Conservation (phyloP, 305 asterid genomes). For the Fraxinus sp. region DNA sequence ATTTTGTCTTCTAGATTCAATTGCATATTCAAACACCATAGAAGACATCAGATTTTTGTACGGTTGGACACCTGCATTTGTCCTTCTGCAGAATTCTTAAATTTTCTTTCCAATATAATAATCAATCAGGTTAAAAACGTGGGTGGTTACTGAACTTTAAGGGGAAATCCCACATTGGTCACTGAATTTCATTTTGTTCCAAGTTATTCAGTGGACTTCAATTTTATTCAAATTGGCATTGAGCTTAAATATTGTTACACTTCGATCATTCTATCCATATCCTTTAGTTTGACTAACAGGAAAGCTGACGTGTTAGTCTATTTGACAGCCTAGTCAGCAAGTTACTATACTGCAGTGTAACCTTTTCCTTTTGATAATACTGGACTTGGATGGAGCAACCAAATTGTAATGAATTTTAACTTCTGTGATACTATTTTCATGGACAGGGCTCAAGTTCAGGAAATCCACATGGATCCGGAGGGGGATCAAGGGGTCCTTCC, state of each 20-base stretch:
- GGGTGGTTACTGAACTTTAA: neutral
- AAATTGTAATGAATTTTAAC: neutral
- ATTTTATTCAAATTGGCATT: neutral
- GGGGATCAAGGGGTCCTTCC: constrained; percentile 40
- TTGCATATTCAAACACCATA: neutral
- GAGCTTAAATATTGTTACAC: neutral
- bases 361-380: neutral
- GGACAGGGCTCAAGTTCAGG: constrained; percentile 57
- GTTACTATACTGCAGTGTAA: neutral
- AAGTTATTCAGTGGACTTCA: neutral
- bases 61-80: neutral
- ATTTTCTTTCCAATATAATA: neutral
- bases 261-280: neutral
- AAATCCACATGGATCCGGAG: constrained; percentile 32
- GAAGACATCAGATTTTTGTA: neutral
- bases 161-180: neutral
- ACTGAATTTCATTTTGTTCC: neutral
- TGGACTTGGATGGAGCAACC: neutral
- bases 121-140: neutral
- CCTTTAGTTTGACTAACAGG: neutral
- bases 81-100: neutral
- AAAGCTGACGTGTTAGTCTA: neutral
- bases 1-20: neutral
- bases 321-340: neutral
- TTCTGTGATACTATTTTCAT: neutral